A percentile compares a stretch with the other conserved stretches of the same genome.
phyloP scores from a whole-genome alignment of 345 rosid species.

The Kernera saxatilis region DNA sequence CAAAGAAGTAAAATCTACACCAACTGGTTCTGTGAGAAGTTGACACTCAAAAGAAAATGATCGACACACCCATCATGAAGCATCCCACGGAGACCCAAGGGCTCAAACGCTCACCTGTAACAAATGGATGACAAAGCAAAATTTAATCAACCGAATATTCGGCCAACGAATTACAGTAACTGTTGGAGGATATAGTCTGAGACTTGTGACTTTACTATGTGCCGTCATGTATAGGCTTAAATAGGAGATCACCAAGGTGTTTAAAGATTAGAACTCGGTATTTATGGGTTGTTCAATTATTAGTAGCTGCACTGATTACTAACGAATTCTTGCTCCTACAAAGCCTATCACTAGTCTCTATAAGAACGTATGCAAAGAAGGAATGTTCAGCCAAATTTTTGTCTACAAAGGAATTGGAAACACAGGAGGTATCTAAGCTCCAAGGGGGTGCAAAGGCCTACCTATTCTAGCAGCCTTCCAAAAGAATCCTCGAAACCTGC shows the following conservation, averaged over 20 bases:
- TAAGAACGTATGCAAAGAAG: neutral
- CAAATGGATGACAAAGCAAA: slow-evolving; percentile 2
- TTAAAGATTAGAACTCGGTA: neutral
- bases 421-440: neutral
- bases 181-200: neutral
- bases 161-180: neutral
- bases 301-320: neutral
- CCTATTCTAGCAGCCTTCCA: slow-evolving; percentile 99
- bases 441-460: slow-evolving; percentile 14
- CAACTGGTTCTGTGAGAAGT: neutral
- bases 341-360: neutral
- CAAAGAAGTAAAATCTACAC: slow-evolving; percentile 17
- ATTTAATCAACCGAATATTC: neutral
- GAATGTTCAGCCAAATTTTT: neutral
- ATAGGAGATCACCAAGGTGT: neutral
- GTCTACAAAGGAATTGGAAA: neutral
- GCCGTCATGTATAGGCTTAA: neutral
- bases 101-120: slow-evolving; percentile 83
- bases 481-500: slow-evolving; percentile 90
- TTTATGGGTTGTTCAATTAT: neutral
- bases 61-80: slow-evolving; percentile 81
- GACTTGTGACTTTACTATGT: neutral
- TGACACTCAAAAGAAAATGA: slow-evolving; percentile 63
- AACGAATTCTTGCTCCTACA: neutral
- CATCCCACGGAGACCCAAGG: slow-evolving; percentile 95